Percentiles rank a stretch among this genome's conserved stretches.
phyloP scores from a whole-genome alignment of 257 asterid genomes.

The Nicotiana attenuata region DNA sequence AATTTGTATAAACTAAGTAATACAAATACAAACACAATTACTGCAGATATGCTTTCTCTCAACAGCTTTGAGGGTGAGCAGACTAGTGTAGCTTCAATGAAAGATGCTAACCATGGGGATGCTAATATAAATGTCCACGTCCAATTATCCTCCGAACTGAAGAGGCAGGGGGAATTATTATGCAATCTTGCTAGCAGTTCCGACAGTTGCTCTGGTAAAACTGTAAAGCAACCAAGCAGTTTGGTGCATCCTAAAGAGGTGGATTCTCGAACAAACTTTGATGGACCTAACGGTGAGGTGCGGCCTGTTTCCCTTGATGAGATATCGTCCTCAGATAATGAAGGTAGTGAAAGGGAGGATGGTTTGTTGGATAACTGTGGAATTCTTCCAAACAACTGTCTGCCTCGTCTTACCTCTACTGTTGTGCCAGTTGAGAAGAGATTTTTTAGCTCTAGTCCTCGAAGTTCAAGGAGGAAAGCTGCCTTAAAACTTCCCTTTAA shows the following conservation, averaged over 20 bases:
- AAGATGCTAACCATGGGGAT: not conserved
- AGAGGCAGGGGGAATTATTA: slow-evolving; percentile 25
- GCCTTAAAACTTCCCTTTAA: slow-evolving; percentile 62
- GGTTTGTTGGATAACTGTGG: slow-evolving; percentile 69
- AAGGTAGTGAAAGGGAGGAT: slow-evolving; percentile 37
- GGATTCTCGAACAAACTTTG: not conserved
- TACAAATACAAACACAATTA: not conserved
- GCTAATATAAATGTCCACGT: not conserved
- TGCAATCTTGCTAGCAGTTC: slow-evolving; percentile 37
- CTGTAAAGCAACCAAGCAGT: slow-evolving; percentile 21
- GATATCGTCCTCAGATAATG: slow-evolving; percentile 39
- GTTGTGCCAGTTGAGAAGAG: slow-evolving; percentile 58
- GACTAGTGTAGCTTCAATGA: slow-evolving; percentile 4
- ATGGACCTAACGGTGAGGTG: slow-evolving; percentile 27
- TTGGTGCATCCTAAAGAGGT: slow-evolving; percentile 17
- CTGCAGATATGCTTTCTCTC: slow-evolving; percentile 45
- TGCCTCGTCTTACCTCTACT: slow-evolving; percentile 83
- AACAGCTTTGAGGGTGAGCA: slow-evolving; percentile 42
- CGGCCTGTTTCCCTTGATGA: slow-evolving; percentile 39
- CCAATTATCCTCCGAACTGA: not conserved
- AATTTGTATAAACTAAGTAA: not conserved
- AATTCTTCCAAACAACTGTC: slow-evolving; percentile 61
- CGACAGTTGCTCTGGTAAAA: slow-evolving; percentile 31
- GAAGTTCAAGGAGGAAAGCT: slow-evolving; percentile 60
- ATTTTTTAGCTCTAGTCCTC: slow-evolving; percentile 64